These are phyloP conservation scores for Lepiota brunneoincarnata DNA, from an alignment of 768 basidiomycete genomes.

Conservation along the genomic window DNA sequence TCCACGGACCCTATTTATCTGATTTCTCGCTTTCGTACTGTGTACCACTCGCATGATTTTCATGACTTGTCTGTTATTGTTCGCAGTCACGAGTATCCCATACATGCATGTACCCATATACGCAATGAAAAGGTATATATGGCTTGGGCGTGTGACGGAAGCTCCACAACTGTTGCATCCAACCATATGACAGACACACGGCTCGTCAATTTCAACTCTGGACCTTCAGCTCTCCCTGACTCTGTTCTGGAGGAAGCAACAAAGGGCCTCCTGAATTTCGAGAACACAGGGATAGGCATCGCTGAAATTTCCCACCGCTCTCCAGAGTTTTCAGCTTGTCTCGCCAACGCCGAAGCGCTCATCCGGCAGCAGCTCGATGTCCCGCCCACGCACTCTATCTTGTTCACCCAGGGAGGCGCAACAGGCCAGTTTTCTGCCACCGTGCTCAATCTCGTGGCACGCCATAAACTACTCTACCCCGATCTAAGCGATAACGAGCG, in stretches of 20 bases:
- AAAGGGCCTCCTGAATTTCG: constrained; percentile 85
- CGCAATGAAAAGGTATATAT: constrained; percentile 1
- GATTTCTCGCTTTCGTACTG: neutral
- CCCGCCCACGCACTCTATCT: constrained; percentile 78
- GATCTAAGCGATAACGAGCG: constrained; percentile 52
- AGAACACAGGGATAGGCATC: constrained; percentile 89
- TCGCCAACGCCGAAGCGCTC: constrained; percentile 58
- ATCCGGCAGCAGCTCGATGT: constrained; percentile 78
- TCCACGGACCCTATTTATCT: neutral
- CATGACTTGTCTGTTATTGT: constrained; percentile 1
- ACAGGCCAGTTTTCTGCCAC: constrained; percentile 89
- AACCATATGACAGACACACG: constrained; percentile 43
- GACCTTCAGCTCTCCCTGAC: constrained; percentile 90
- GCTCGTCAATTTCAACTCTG: constrained; percentile 89
- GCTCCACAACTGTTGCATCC: neutral
- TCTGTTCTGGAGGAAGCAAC: constrained; percentile 82
- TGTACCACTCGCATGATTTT: neutral
- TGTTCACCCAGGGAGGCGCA: constrained; percentile 96
- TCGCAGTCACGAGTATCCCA: neutral
- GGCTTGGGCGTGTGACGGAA: neutral
- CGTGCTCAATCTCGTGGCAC: constrained; percentile 87
- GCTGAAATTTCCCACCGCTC: constrained; percentile 97
- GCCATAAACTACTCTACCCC: constrained; percentile 75
- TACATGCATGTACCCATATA: constrained; percentile 1
- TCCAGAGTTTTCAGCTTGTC: constrained; percentile 75